Conservation (phyloP, 208 protist species). For the Acanthamoeba healyi region DNA sequence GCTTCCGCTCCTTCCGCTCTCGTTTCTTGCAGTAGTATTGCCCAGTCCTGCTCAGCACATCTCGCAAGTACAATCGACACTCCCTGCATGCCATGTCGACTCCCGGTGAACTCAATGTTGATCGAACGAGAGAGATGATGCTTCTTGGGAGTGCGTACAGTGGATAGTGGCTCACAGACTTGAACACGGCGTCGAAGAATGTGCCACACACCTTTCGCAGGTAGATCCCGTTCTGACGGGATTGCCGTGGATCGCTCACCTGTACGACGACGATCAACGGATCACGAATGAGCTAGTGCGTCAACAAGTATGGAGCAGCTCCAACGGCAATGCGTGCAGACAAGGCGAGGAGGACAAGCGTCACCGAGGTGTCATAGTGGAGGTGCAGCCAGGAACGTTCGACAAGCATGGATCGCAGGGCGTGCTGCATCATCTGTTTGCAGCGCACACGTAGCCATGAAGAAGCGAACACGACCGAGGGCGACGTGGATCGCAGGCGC, state of each 20-base stretch:
- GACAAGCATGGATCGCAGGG: background rate
- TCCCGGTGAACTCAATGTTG: background rate
- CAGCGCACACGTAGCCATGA: constrained; percentile 13
- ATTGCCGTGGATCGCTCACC: background rate
- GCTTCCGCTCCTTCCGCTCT: constrained; percentile 10
- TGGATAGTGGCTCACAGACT: constrained; percentile 25
- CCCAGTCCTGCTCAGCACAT: background rate
- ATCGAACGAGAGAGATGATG: background rate
- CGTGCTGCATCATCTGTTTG: background rate
- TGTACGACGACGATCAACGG: background rate
- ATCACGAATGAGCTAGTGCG: no score
- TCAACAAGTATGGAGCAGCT: background rate
- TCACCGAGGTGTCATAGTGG: background rate
- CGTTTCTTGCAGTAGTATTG: constrained; percentile 43
- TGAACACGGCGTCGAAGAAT: constrained; percentile 23
- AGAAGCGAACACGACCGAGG: constrained; percentile 10
- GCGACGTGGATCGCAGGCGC: constrained; percentile 12
- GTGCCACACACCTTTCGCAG: background rate
- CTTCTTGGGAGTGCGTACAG: background rate
- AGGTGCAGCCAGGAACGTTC: constrained; percentile 8
- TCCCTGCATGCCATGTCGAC: background rate
- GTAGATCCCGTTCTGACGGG: background rate
- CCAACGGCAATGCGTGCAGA: background rate
- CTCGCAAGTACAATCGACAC: constrained; percentile 37
- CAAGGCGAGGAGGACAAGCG: background rate